Base-by-base conservation (phyloP, 805 yeast genomes). In the Yarrowia osloensis region DNA sequence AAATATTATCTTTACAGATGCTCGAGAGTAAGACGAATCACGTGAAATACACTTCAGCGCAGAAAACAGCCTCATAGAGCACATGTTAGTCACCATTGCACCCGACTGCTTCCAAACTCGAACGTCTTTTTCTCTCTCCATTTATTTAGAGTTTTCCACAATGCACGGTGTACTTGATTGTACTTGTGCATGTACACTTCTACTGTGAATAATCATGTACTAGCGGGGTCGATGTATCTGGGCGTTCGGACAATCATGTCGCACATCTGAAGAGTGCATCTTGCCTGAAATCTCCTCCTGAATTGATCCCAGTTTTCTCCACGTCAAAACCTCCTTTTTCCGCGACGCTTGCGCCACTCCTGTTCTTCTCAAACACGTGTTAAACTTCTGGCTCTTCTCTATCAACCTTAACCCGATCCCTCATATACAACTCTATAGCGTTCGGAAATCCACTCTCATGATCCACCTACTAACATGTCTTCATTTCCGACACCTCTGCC, bases 361-460 rank as follows among this genome's bases (percentile, higher is more conserved):
- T 15, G 5, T 9, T 7, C n/a, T 21, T 13, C 39, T 12, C 5
- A 15, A 17, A 26, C 54, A 47, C 52, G 52, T 47, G 54, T 49
- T 49, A 28, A 19, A 49, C 54, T 49, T 29, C 37, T 28, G 33
- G 33, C 52, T 28, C 55, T 31, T 49, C 39, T 49, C 29, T 4
- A 50, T 21, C 57, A 50, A 50, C 57, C 39, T 31, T 40, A 59
- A 15, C 54, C 52, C 21, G 28, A 19, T 22, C 26, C 39, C 21
- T 17, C 39, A 28, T 40, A 44, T 59, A 31, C 65, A 39, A 59
- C 65, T 29, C 28, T 59, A 59, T 59, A 40, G 54, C 65, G 54
- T 40, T 59, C 54, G 28, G 13, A 24, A n/a, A 40, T 19, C 65
- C n/a, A 8, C 17, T 29, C 21, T 29, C 21, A 24, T 40, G 44